Percentiles rank a stretch among this genome's conserved stretches.
These are phyloP conservation scores for Seiridium unicorne DNA, from an alignment of 2,329 filamentous ascomycete species.

Conservation along the genomic window DNA sequence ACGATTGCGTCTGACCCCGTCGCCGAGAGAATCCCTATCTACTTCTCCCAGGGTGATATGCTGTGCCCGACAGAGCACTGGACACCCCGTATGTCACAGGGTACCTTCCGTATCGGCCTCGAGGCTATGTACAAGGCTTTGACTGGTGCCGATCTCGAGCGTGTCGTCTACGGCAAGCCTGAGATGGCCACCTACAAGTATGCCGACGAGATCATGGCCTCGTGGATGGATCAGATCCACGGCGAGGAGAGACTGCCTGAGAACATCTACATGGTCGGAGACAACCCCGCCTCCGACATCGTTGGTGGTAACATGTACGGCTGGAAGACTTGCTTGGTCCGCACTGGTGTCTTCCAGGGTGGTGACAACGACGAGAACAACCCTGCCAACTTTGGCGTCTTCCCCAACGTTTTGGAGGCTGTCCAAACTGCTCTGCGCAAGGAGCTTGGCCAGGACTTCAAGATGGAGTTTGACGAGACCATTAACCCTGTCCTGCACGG, in stretches of 20 bases:
- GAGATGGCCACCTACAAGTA: slow-evolving; percentile 77
- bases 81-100: slow-evolving; percentile 68
- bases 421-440: slow-evolving; percentile 66
- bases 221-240: slow-evolving; percentile 76
- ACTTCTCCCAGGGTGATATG: slow-evolving; percentile 52
- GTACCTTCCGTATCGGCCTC: slow-evolving; percentile 71
- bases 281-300: slow-evolving; percentile 73
- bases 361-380: slow-evolving; percentile 75
- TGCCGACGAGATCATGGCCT: slow-evolving; percentile 69
- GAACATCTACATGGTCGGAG: slow-evolving; percentile 76
- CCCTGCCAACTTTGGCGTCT: slow-evolving; percentile 75
- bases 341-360: slow-evolving; percentile 77
- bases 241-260: slow-evolving; percentile 66
- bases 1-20: slow-evolving; percentile 66
- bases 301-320: slow-evolving; percentile 78
- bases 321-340: slow-evolving; percentile 78
- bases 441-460: slow-evolving; percentile 72
- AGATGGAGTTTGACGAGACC: slow-evolving; percentile 69
- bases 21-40: slow-evolving; percentile 68
- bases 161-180: slow-evolving; percentile 75
- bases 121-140: slow-evolving; percentile 73
- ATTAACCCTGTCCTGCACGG: slow-evolving; percentile 66
- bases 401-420: slow-evolving; percentile 70
- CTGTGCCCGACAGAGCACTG: slow-evolving; percentile 65
- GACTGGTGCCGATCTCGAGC: slow-evolving; percentile 69